Percentiles rank a stretch among this genome's conserved stretches.
Evolutionary conservation across 192 early-diverging fungal species (phyloP).

Genomic region (Rhizophagus clarus): DNA sequence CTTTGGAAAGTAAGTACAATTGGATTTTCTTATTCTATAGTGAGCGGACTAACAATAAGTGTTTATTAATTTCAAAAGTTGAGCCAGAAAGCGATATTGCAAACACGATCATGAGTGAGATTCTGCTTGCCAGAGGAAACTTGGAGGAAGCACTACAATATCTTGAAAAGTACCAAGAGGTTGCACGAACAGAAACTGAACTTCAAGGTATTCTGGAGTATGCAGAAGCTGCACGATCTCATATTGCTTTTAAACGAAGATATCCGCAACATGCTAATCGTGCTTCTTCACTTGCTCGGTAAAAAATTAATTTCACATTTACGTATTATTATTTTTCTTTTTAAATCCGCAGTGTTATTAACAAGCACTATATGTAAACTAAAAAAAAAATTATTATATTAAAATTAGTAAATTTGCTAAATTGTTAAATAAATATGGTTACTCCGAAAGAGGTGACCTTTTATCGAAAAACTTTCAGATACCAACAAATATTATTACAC

Average conservation of each 20-base stretch:
- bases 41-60: neutral
- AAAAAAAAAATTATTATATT: too few species aligned
- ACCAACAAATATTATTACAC: too few species aligned
- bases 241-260: conserved; percentile 13
- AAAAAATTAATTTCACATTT: neutral
- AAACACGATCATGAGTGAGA: conserved; percentile 73
- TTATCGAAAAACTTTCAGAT: too few species aligned
- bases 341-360: too few species aligned
- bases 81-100: conserved; percentile 98
- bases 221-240: conserved; percentile 29
- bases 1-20: conserved; percentile 62
- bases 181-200: conserved; percentile 90
- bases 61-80: conserved; percentile 44
- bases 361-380: too few species aligned
- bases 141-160: conserved; percentile 82
- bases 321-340: too few species aligned
- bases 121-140: conserved; percentile 84
- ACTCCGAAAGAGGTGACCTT: too few species aligned
- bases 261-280: conserved; percentile 27
- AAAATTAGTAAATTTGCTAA: too few species aligned
- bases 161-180: conserved; percentile 78
- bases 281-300: neutral
- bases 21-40: neutral
- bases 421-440: too few species aligned
- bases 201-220: conserved; percentile 69